A percentile compares a stretch with the other conserved stretches of the same genome.
Conservation (phyloP, 805 yeast genomes). For the Metschnikowia henanensis region DNA sequence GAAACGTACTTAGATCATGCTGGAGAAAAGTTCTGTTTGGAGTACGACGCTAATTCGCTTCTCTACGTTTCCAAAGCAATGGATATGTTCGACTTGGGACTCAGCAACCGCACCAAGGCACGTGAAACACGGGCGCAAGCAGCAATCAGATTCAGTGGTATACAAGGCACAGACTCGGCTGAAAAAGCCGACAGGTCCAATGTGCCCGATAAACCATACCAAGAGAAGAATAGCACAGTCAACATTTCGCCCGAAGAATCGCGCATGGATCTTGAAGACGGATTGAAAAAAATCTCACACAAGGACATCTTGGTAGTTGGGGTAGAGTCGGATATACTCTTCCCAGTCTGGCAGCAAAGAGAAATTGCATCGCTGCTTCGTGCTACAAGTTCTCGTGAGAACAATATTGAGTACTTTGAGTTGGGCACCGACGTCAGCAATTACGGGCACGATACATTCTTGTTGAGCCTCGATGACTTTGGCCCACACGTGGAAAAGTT, state of each 20-base stretch:
- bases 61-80: constrained; percentile 88
- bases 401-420: constrained; percentile 60
- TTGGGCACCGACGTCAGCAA: constrained; percentile 73
- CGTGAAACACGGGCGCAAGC: constrained; percentile 38
- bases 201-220: constrained; percentile 52
- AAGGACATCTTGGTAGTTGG: constrained; percentile 79
- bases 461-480: constrained; percentile 74
- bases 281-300: constrained; percentile 61
- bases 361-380: constrained; percentile 68
- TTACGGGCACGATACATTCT: constrained; percentile 91
- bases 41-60: constrained; percentile 88
- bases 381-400: constrained; percentile 25
- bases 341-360: constrained; percentile 93
- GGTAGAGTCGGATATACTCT: constrained; percentile 88
- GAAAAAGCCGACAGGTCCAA: constrained; percentile 11
- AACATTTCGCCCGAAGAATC: constrained; percentile 55
- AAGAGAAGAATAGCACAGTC: constrained; percentile 49
- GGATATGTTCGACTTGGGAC: constrained; percentile 87
- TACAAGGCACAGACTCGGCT: constrained; percentile 6
- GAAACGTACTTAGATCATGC: constrained; percentile 94
- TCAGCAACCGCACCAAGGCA: constrained; percentile 46
- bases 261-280: constrained; percentile 59
- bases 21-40: constrained; percentile 90
- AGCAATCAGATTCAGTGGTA: constrained; percentile 18
- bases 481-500: constrained; percentile 75